phyloP scores from a whole-genome alignment of 2,329 filamentous ascomycete genomes.

The Talaromyces pinophilus region DNA sequence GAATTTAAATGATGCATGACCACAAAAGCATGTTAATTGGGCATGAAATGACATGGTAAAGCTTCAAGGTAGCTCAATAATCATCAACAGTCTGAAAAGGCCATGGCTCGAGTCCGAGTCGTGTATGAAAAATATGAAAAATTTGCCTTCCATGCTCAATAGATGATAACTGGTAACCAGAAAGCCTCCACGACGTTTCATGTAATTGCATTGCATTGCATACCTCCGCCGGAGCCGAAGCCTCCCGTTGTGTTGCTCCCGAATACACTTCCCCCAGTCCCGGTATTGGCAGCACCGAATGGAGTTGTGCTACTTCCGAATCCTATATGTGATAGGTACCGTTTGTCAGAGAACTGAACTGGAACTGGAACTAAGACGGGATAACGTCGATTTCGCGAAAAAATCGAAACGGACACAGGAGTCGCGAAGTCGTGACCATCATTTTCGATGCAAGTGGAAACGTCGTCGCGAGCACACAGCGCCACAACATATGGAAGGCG shows the following conservation, averaged over 20 bases:
- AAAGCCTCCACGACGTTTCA: slow-evolving; percentile 2
- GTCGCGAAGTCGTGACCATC: slow-evolving; percentile 16
- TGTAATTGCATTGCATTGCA: slow-evolving; percentile 28
- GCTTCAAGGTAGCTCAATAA: slow-evolving; percentile 6
- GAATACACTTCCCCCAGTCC: slow-evolving; percentile 37
- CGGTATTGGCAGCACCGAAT: slow-evolving; percentile 39
- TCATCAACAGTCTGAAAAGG: slow-evolving; percentile 8
- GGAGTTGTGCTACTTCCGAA: slow-evolving; percentile 43
- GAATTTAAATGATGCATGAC: no score
- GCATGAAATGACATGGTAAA: neutral
- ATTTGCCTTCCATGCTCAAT: neutral
- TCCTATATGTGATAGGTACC: slow-evolving; percentile 41
- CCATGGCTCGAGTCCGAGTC: neutral
- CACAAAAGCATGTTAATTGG: neutral
- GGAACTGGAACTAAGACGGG: slow-evolving; percentile 26
- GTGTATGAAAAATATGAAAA: neutral
- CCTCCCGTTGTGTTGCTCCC: slow-evolving; percentile 42
- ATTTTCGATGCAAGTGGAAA: slow-evolving; percentile 8
- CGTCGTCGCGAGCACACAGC: slow-evolving; percentile 34
- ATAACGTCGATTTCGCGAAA: slow-evolving; percentile 34
- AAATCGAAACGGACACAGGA: slow-evolving; percentile 33
- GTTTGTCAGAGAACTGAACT: slow-evolving; percentile 43
- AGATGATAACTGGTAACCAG: neutral
- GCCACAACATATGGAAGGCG: slow-evolving; percentile 25
- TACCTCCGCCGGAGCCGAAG: slow-evolving; percentile 48